phyloP scores from a whole-genome alignment of 2,329 filamentous ascomycete species.

The Colletotrichum sojae region DNA sequence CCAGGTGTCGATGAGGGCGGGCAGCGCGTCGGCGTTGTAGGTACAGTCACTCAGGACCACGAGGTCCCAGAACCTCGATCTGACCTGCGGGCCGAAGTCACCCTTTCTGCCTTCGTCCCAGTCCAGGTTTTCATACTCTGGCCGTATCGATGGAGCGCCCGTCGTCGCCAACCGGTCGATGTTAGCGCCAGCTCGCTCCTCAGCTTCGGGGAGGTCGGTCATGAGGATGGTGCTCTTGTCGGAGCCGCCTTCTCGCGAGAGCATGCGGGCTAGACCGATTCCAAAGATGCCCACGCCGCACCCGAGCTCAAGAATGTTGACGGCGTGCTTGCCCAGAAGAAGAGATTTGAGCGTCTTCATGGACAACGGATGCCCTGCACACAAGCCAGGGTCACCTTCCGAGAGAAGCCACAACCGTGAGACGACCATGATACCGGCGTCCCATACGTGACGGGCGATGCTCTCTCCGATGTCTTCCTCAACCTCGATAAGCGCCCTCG shows the following conservation, averaged over 20 bases:
- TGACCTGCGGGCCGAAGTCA: slow-evolving; percentile 57
- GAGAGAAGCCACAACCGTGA: slow-evolving; percentile 48
- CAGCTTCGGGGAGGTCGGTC: slow-evolving; percentile 70
- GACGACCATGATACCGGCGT: slow-evolving; percentile 66
- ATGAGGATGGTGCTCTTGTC: slow-evolving; percentile 59
- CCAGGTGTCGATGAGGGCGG: slow-evolving; percentile 67
- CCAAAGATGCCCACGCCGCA: slow-evolving; percentile 71
- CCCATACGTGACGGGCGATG: slow-evolving; percentile 73
- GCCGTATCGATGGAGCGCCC: slow-evolving; percentile 3
- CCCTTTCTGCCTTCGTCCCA: slow-evolving; percentile 67
- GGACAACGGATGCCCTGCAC: slow-evolving; percentile 1
- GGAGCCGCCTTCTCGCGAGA: slow-evolving; percentile 38
- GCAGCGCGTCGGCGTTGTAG: slow-evolving; percentile 71
- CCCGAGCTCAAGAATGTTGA: slow-evolving; percentile 68
- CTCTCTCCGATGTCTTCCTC: slow-evolving; percentile 73
- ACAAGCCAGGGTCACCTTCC: slow-evolving; percentile 29
- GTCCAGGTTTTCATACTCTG: slow-evolving; percentile 69
- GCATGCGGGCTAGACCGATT: slow-evolving; percentile 59
- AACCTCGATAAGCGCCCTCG: slow-evolving; percentile 54
- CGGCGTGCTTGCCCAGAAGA: slow-evolving; percentile 44
- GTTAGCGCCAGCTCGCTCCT: slow-evolving; percentile 64
- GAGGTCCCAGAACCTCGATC: slow-evolving; percentile 64
- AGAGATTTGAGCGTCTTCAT: slow-evolving; percentile 42
- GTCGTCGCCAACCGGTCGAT: slow-evolving; percentile 50
- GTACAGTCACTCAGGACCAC: slow-evolving; percentile 73